Evolutionary conservation across 1,284 basidiomycete genomes (phyloP).

Genomic region (Caloboletus inedulis): DNA sequence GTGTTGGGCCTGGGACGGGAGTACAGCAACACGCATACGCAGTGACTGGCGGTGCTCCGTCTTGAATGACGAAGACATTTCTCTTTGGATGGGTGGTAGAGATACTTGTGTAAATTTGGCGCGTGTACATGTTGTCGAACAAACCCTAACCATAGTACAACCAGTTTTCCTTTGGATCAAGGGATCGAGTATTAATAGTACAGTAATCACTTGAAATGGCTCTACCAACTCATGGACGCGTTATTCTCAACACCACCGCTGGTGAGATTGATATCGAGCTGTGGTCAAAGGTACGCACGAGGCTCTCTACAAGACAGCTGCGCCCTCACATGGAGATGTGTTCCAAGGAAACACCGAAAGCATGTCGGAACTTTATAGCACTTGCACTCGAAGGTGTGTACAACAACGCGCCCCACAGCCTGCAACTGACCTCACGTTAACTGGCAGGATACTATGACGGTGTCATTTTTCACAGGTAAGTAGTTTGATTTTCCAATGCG

Average conservation of each 20-base stretch:
- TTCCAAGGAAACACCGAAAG: conserved; percentile 83
- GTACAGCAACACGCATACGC: conserved; percentile 26
- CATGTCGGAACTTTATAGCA: conserved; percentile 91
- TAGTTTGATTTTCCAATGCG: not conserved
- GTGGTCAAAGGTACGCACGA: conserved; percentile 74
- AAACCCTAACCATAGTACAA: conserved; percentile 28
- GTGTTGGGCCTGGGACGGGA: conserved; percentile 22
- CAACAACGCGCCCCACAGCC: conserved; percentile 13
- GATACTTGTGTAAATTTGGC: not conserved
- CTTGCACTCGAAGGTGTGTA: conserved; percentile 84
- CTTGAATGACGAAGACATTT: conserved; percentile 8
- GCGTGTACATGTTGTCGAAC: not conserved
- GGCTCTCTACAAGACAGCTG: not conserved
- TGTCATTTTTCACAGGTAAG: conserved; percentile 86
- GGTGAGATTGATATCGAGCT: conserved; percentile 94
- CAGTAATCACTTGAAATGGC: conserved; percentile 46
- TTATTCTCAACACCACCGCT: conserved; percentile 86
- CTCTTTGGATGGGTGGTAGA: not conserved
- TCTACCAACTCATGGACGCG: conserved; percentile 79
- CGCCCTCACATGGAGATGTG: not conserved
- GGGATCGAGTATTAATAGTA: too few species aligned
- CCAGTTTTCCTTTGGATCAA: not conserved
- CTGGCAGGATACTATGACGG: conserved; percentile 89
- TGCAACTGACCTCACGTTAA: conserved; percentile 8
- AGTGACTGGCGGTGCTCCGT: conserved; percentile 19